Evolutionary conservation across 495 filamentous ascomycete species (phyloP).

Genomic region (Poronia punctata): DNA sequence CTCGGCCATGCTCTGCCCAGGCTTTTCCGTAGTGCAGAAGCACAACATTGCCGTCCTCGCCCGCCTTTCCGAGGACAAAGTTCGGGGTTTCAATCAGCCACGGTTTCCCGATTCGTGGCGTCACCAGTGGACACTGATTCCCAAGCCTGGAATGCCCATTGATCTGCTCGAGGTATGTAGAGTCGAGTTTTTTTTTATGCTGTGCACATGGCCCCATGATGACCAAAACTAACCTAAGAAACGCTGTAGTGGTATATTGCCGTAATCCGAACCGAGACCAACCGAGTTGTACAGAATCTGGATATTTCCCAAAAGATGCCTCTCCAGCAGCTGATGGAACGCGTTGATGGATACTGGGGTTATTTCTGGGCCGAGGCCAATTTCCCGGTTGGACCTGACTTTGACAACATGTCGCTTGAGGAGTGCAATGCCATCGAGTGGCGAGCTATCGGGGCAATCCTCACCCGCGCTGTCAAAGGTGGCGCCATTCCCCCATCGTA

Average conservation of each 20-base stretch:
- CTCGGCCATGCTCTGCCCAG: constrained; percentile 54
- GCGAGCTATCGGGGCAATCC: constrained; percentile 29
- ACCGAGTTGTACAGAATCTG: constrained; percentile 11
- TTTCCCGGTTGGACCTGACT: constrained; percentile 19
- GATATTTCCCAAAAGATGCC: constrained; percentile 19
- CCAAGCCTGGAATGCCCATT: constrained; percentile 30
- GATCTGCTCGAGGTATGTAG: constrained; percentile 45
- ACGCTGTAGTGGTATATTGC: constrained; percentile 43
- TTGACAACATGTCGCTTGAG: constrained; percentile 29
- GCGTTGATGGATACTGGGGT: constrained; percentile 32
- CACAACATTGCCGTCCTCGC: constrained; percentile 37
- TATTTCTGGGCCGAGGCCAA: constrained; percentile 36
- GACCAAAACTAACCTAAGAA: not conserved
- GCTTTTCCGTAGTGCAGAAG: constrained; percentile 57
- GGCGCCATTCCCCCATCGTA: constrained; percentile 8
- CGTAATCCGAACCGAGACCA: constrained; percentile 43
- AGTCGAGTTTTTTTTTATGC: too few relatives aligned
- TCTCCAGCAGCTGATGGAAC: constrained; percentile 27
- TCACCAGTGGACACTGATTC: constrained; percentile 32
- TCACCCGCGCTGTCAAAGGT: constrained; percentile 25
- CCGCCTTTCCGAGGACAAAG: constrained; percentile 12
- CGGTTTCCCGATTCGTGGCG: constrained; percentile 33
- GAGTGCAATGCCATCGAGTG: constrained; percentile 31
- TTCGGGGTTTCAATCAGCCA: constrained; percentile 28
- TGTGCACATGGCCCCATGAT: not conserved